Evolutionary conservation across 2,329 filamentous ascomycete species (phyloP).

Genomic region (Cytospora piceae): DNA sequence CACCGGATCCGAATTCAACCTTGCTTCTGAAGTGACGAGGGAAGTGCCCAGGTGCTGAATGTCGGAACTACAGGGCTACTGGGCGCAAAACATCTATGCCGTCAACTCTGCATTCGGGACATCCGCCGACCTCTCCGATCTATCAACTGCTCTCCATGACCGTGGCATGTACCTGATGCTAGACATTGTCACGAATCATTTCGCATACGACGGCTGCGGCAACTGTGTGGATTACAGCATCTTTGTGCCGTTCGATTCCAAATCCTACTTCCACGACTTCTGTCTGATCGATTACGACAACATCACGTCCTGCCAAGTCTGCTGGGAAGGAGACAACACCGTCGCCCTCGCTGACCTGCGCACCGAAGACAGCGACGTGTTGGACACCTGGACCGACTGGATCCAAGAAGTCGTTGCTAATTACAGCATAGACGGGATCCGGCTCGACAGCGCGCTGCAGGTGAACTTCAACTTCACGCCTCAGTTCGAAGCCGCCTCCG

Average conservation of each 20-base stretch:
- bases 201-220: constrained; percentile 54
- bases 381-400: constrained; percentile 51
- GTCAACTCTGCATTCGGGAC: constrained; percentile 57
- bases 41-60: background rate
- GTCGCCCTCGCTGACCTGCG: constrained; percentile 57
- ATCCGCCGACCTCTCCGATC: constrained; percentile 50
- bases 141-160: constrained; percentile 55
- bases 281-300: constrained; percentile 57
- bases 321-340: constrained; percentile 53
- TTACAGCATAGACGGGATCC: constrained; percentile 57
- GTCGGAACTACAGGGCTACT: constrained; percentile 49
- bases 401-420: constrained; percentile 50
- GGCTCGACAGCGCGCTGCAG: constrained; percentile 54
- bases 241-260: constrained; percentile 58
- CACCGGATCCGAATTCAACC: background rate
- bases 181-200: constrained; percentile 62
- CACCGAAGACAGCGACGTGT: constrained; percentile 49
- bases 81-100: constrained; percentile 54
- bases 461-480: constrained; percentile 54
- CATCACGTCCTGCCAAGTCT: constrained; percentile 44
- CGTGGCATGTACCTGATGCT: constrained; percentile 60
- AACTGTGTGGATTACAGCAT: constrained; percentile 55
- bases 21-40: background rate
- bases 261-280: constrained; percentile 58
- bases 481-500: constrained; percentile 48